Evolutionary conservation across 139 green algal genomes (phyloP), one percentile per base, ranked within the genome.

Genomic region (Chlamydomonas sphaeroides): DNA sequence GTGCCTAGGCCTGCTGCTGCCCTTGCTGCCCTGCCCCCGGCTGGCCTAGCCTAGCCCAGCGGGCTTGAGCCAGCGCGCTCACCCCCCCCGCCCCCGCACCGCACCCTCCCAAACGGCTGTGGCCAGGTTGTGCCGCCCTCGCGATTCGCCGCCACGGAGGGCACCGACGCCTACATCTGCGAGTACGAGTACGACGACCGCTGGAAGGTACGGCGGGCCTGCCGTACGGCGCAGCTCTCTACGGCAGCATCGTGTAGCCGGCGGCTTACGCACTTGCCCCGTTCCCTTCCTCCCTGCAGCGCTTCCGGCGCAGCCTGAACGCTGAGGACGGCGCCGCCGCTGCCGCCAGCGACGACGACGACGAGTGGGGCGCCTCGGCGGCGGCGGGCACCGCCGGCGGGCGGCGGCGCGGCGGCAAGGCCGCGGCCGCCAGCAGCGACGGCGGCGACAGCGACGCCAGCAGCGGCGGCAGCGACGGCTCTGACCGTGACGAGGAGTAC

Each of bases 111-210:
- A n/a, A n/a, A n/a, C n/a, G n/a, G n/a, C n/a, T n/a, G n/a, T n/a
- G n/a, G n/a, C n/a, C n/a, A 72, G 39, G 76, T 83, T 23, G 48
- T 83, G 62, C 45, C 32, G 35, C 76, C 62, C 32, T n/a, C 32
- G 20, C 45, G 26, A 7, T 85, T 87, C 61, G 81, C 78, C 5
- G 62, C 83, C 5, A 68, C 79, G 25, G 49, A 86, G 17, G 89
- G 89, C 33, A 93, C 95, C 30, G 95, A 99, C 75, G 92, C 97
- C 2, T 98, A 93, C 85, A 36, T 98, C 38, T 98, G 94, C 65
- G 82, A 88, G 72, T 90, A 88, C 41, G 69, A 86, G 70, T 90
- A 90, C 63, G 86, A 90, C 71, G 76, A 85, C 69, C 56, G 42
- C 11, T 90, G 68, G 69, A 86, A 88, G 86, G 86, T 90, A 32